A percentile compares a stretch with the other conserved stretches of the same genome.
These are phyloP conservation scores for Globisporangium yorkense DNA, from an alignment of 352 stramenopile species.

Conservation along the genomic window DNA sequence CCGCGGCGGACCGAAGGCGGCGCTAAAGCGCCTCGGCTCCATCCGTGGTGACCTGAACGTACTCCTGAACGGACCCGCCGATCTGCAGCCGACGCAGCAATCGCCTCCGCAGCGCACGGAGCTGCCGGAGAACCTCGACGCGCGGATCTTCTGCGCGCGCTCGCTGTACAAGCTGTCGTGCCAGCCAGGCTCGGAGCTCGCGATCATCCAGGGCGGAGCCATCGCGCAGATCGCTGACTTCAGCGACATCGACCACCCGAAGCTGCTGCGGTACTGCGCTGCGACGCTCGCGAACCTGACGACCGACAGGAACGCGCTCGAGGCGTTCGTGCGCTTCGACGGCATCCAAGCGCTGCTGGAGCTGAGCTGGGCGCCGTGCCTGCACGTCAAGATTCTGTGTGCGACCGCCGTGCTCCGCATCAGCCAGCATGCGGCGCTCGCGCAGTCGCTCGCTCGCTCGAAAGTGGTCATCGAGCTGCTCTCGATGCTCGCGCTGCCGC, in stretches of 20 bases:
- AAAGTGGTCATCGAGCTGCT: conserved; percentile 58
- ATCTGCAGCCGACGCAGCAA: conserved; percentile 10
- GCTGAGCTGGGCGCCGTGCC: conserved; percentile 54
- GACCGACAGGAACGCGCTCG: conserved; percentile 23
- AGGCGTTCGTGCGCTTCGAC: conserved; percentile 48
- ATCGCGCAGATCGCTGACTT: conserved; percentile 69
- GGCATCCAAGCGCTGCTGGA: conserved; percentile 61
- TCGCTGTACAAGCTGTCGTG: conserved; percentile 82
- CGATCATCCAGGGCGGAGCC: conserved; percentile 58
- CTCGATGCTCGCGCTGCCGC: conserved; percentile 54
- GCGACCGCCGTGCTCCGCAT: conserved; percentile 58
- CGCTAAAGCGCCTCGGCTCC: conserved; percentile 24
- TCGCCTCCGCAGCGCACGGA: background rate
- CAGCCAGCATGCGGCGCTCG: conserved; percentile 28
- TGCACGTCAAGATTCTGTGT: conserved; percentile 68
- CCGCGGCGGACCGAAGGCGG: background rate
- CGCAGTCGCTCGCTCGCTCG: conserved; percentile 28
- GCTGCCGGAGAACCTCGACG: conserved; percentile 38
- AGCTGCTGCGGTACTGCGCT: conserved; percentile 52
- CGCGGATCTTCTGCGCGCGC: conserved; percentile 52
- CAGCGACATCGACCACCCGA: conserved; percentile 53
- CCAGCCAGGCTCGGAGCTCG: conserved; percentile 37
- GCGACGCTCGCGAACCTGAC: conserved; percentile 65
- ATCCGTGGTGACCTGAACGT: conserved; percentile 33
- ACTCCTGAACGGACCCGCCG: conserved; percentile 14